Evolutionary conservation across 306 rosid species (phyloP).

Genomic region (Elaeagnus macrophylla): DNA sequence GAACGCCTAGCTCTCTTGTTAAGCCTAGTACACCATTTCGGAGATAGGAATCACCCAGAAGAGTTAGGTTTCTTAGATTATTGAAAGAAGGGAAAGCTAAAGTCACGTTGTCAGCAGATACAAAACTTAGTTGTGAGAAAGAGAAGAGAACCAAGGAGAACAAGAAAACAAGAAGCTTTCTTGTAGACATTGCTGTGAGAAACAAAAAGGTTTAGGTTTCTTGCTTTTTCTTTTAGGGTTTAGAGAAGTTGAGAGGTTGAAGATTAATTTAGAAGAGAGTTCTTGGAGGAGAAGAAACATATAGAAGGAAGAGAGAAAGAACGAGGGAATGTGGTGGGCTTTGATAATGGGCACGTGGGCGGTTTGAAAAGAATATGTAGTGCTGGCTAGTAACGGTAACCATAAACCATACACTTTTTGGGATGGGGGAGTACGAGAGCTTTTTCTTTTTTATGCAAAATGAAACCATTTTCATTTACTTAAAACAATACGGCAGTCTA

Average conservation of each 20-base stretch:
- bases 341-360: too few species aligned
- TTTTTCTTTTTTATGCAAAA: too few species aligned
- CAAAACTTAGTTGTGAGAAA: neutral
- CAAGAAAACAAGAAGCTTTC: constrained; percentile 28
- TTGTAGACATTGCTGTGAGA: constrained; percentile 26
- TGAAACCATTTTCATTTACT: too few species aligned
- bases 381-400: too few species aligned
- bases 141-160: neutral
- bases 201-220: too few species aligned
- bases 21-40: constrained; percentile 58
- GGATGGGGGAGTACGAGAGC: too few species aligned
- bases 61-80: constrained; percentile 59
- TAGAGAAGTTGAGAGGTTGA: neutral
- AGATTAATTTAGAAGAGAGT: neutral
- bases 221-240: neutral
- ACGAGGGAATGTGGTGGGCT: too few species aligned
- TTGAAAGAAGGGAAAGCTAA: constrained; percentile 53
- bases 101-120: constrained; percentile 17
- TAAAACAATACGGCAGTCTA: too few species aligned
- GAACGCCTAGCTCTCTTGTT: constrained; percentile 55
- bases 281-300: constrained; percentile 1
- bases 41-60: constrained; percentile 78
- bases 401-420: too few species aligned
- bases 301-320: too few species aligned
- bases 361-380: too few species aligned